Percentiles rank a stretch among this genome's conserved stretches.
phyloP scores from a whole-genome alignment of 257 asterid genomes.

The Solanum boliviense region DNA sequence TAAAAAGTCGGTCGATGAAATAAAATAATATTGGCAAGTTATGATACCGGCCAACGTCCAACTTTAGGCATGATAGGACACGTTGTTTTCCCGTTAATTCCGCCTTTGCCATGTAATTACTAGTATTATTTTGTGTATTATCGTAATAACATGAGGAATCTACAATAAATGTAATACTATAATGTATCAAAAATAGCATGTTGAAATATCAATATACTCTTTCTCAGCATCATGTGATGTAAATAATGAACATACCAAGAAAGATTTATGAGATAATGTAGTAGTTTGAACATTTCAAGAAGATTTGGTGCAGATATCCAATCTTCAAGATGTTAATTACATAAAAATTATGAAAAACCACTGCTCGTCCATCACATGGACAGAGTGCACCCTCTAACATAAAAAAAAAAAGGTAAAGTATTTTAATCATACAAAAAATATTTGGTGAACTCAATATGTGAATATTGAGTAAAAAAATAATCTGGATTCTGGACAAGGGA shows the following conservation, averaged over 20 bases:
- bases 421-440: not conserved
- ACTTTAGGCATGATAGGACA: conserved; percentile 15
- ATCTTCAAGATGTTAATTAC: not conserved
- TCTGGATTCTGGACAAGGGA: not conserved
- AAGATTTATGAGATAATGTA: not conserved
- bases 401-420: not conserved
- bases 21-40: not conserved
- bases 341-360: conserved; percentile 23
- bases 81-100: conserved; percentile 7
- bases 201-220: not conserved
- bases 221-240: not conserved
- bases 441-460: conserved; percentile 18
- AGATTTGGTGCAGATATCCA: conserved; percentile 6
- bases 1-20: conserved; percentile 19
- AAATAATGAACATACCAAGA: not conserved
- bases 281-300: conserved; percentile 3
- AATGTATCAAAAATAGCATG: not conserved
- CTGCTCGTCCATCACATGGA: conserved; percentile 56
- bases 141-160: not conserved
- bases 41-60: conserved; percentile 20
- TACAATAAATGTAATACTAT: not conserved
- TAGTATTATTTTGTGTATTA: not conserved
- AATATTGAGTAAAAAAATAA: conserved; percentile 17
- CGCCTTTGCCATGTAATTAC: conserved; percentile 1
- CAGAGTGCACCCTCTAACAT: conserved; percentile 45